Percentiles rank a stretch among this genome's conserved stretches.
Evolutionary conservation across 1,284 basidiomycete species (phyloP).

Genomic region (Coriolopsis trogii): DNA sequence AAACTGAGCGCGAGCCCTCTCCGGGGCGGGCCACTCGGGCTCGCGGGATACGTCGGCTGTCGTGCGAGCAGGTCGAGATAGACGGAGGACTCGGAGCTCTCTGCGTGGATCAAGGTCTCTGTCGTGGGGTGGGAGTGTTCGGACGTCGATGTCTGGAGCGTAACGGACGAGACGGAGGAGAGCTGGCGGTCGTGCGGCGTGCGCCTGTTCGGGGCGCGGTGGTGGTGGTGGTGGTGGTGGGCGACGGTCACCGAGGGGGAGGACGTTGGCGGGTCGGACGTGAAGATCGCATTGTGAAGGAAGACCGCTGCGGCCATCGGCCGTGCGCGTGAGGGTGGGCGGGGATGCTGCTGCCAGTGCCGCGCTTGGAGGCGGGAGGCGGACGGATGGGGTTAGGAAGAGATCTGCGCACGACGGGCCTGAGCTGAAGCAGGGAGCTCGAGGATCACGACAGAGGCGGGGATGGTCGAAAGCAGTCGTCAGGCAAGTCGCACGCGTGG

Average conservation of each 20-base stretch:
- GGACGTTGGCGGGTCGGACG: slow-evolving; percentile 40
- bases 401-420: not conserved
- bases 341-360: no score
- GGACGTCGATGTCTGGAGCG: slow-evolving; percentile 49
- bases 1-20: slow-evolving; percentile 35
- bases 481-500: not conserved
- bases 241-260: slow-evolving; percentile 18
- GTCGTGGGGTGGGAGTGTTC: slow-evolving; percentile 53
- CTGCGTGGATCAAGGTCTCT: slow-evolving; percentile 47
- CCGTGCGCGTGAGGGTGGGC: not conserved
- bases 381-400: not conserved
- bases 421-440: not conserved
- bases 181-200: slow-evolving; percentile 37
- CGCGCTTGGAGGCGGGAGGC: no score
- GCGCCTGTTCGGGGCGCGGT: slow-evolving; percentile 23
- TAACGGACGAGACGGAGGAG: slow-evolving; percentile 52
- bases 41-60: slow-evolving; percentile 46
- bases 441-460: not conserved
- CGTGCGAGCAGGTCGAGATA: slow-evolving; percentile 51
- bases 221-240: slow-evolving; percentile 15
- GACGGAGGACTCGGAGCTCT: slow-evolving; percentile 40
- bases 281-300: slow-evolving; percentile 57
- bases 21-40: slow-evolving; percentile 28
- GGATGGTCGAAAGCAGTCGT: not conserved
- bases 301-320: slow-evolving; percentile 43